Base-by-base conservation (phyloP, 2,329 filamentous ascomycete genomes). In the Pseudocercospora macadamiae region DNA sequence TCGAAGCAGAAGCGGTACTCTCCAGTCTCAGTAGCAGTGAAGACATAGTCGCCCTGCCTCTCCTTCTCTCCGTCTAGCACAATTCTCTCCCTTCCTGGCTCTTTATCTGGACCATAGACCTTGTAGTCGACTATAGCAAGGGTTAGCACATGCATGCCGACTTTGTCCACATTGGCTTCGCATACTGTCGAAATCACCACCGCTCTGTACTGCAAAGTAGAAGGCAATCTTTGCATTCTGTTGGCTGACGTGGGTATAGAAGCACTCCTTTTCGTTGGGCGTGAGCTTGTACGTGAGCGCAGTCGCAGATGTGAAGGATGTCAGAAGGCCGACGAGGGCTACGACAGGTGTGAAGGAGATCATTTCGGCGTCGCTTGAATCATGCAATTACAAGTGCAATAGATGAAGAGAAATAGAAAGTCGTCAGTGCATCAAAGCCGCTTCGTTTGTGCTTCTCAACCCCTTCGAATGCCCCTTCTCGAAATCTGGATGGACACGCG, bases 121-220 rank as follows among this genome's bases (percentile, higher is more conserved):
- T 86, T 79, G 80, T 96, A 99, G 76, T 97, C 92, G 77, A 99
- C 85, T 75, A 55, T 23, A 45, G 6, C 9, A 34, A 14, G 45
- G 47, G 44, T 67, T 45, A 63, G 62, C 42, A 52, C 58, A n/a
- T 32, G 28, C 21, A 25, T 34, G 23, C 49, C 34, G 26, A 34
- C 47, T 34, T 12, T 32, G 26, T 49, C 47, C 1, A 7, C 1
- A 23, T 19, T 19, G 6, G 26, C 25, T 51, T 30, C 21, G 59
- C 68, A 52, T 62, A 73, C 71, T 70, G 81, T 99, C 95, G 79
- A 99, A 99, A 26, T 92, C 93, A 69, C 95, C 96, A 72, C 95
- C 95, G 7, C 93, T 93, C 96, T 99, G 95, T 80, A 99, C 95
- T 61, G 95, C 96, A 79, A 99, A 99, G 81, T 99, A 99, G 74